A percentile compares a stretch with the other conserved stretches of the same genome.
Conservation (phyloP, 2,329 filamentous ascomycete genomes). For the Exophiala mesophila region DNA sequence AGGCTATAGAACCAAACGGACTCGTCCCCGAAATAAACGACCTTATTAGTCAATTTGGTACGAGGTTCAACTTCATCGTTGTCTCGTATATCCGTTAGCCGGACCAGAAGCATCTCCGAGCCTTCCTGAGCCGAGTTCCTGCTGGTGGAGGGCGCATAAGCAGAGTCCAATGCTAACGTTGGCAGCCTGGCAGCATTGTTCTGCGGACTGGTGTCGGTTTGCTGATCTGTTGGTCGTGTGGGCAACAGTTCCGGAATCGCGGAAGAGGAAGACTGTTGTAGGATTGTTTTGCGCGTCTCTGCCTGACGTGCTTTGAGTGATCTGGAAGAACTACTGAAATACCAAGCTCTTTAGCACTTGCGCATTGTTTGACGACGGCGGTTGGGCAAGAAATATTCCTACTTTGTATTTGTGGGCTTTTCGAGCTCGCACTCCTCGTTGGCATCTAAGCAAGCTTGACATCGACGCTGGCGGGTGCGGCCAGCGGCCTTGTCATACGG, state of each 20-base stretch:
- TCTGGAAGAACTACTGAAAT: too few relatives aligned
- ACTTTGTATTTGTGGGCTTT: constrained; percentile 5
- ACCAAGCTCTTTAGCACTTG: too few relatives aligned
- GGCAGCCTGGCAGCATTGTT: constrained; percentile 2
- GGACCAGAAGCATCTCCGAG: constrained; percentile 14
- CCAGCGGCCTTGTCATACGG: constrained; percentile 1
- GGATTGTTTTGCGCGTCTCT: constrained; percentile 1
- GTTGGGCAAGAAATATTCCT: constrained; percentile 5
- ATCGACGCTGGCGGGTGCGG: constrained; percentile 3
- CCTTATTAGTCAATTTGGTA: constrained; percentile 7
- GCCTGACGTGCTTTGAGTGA: constrained; percentile 3
- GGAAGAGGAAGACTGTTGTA: constrained; percentile 6
- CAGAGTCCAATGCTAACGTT: background rate
- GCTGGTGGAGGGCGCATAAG: constrained; percentile 5
- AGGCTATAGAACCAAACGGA: constrained; percentile 15
- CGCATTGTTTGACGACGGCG: background rate
- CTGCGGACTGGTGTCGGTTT: constrained; percentile 2
- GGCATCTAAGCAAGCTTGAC: constrained; percentile 13
- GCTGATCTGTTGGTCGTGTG: constrained; percentile 5
- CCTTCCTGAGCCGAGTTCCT: constrained; percentile 8
- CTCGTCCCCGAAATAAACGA: constrained; percentile 13
- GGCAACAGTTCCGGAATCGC: constrained; percentile 3
- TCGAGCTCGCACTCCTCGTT: constrained; percentile 13
- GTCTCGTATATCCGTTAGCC: constrained; percentile 8
- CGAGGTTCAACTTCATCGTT: constrained; percentile 2